Evolutionary conservation across 108 stramenopile genomes (phyloP).

Genomic region (Phaeodactylum tricornutum): DNA sequence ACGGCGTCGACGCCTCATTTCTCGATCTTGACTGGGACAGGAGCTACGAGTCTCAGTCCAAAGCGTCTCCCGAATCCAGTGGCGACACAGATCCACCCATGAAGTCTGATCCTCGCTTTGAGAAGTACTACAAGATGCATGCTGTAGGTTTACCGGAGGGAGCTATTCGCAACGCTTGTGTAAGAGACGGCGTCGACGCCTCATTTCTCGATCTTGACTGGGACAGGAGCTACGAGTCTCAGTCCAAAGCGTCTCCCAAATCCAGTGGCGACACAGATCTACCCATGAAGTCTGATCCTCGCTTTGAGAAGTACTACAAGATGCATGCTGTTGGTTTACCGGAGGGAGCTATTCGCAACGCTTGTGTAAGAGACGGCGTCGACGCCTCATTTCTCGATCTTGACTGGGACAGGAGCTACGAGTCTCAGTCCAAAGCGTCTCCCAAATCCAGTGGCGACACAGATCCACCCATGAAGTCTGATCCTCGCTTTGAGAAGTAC

Average conservation of each 20-base stretch:
- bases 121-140: slow-evolving; percentile 44
- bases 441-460: neutral
- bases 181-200: slow-evolving; percentile 7
- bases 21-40: slow-evolving; percentile 56
- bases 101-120: slow-evolving; percentile 52
- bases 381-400: slow-evolving; percentile 47
- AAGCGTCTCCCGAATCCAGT: slow-evolving; percentile 1
- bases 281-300: slow-evolving; percentile 62
- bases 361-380: slow-evolving; percentile 55
- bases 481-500: slow-evolving; percentile 65
- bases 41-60: slow-evolving; percentile 26
- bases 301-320: slow-evolving; percentile 74
- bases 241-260: slow-evolving; percentile 44
- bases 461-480: slow-evolving; percentile 64
- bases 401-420: slow-evolving; percentile 49
- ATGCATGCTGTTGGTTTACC: slow-evolving; percentile 68
- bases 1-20: slow-evolving; percentile 48
- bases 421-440: slow-evolving; percentile 16
- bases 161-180: slow-evolving; percentile 18
- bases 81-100: slow-evolving; percentile 26
- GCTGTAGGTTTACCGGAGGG: slow-evolving; percentile 30
- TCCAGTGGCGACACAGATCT: slow-evolving; percentile 1
- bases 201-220: slow-evolving; percentile 37
- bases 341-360: slow-evolving; percentile 60
- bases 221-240: slow-evolving; percentile 30